phyloP scores from a whole-genome alignment of 257 asterid species.

The Euphrasia confusa region DNA sequence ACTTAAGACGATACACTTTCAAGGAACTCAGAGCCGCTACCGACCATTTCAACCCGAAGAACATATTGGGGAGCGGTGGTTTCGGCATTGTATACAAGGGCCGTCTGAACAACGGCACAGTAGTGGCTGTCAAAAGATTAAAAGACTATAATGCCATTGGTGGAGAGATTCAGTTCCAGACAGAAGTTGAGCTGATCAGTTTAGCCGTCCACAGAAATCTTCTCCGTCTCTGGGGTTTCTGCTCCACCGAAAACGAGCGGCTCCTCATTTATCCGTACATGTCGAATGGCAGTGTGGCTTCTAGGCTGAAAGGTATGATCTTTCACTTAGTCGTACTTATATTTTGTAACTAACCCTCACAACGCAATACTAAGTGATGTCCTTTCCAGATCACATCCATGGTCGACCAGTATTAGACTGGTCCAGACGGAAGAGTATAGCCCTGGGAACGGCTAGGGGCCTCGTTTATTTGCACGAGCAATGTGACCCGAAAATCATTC shows the following conservation, averaged over 20 bases:
- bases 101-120: conserved; percentile 60
- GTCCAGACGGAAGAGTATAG: not conserved
- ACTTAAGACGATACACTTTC: conserved; percentile 64
- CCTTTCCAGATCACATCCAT: not conserved
- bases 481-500: conserved; percentile 6
- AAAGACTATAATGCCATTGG: conserved; percentile 77
- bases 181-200: conserved; percentile 86
- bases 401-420: not conserved
- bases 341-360: no score
- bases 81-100: conserved; percentile 58
- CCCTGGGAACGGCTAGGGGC: not conserved
- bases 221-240: conserved; percentile 73
- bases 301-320: conserved; percentile 68
- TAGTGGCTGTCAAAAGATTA: conserved; percentile 89
- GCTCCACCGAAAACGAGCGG: conserved; percentile 64
- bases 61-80: conserved; percentile 54
- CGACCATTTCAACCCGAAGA: conserved; percentile 70
- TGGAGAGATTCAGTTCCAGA: conserved; percentile 83
- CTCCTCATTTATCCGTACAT: conserved; percentile 92
- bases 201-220: conserved; percentile 87
- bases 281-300: conserved; percentile 92
- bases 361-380: no score
- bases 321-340: no score
- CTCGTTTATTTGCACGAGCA: not conserved
- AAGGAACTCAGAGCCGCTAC: conserved; percentile 91